These are phyloP conservation scores for Candida buenavistaensis DNA, from an alignment of 1,139 yeast genomes.

Conservation along the genomic window DNA sequence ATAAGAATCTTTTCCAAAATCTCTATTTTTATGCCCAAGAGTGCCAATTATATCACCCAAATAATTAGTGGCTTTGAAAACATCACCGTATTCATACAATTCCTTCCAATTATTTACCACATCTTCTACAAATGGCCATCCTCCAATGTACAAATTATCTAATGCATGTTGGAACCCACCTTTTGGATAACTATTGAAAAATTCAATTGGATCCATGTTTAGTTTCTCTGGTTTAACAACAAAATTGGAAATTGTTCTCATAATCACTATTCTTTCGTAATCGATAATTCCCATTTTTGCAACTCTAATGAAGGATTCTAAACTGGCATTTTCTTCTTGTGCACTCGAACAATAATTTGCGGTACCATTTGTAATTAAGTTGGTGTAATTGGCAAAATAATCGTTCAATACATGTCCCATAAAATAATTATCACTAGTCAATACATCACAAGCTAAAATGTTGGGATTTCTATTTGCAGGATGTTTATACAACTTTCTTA, in stretches of 20 bases:
- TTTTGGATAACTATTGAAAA: constrained; percentile 44
- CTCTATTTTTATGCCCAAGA: constrained; percentile 36
- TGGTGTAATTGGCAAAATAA: constrained; percentile 49
- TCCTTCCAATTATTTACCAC: constrained; percentile 53
- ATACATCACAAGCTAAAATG: constrained; percentile 56
- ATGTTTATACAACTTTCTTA: constrained; percentile 48
- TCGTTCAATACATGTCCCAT: constrained; percentile 53
- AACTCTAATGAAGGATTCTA: constrained; percentile 59
- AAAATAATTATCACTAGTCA: constrained; percentile 64
- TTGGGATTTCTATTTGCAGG: constrained; percentile 53
- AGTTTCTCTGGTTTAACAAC: constrained; percentile 52
- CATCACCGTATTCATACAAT: constrained; percentile 37
- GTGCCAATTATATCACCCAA: constrained; percentile 61
- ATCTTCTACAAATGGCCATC: constrained; percentile 56
- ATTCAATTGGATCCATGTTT: constrained; percentile 48
- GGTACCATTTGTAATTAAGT: constrained; percentile 56
- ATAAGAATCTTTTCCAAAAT: constrained; percentile 26
- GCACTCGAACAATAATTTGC: constrained; percentile 64
- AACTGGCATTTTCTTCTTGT: constrained; percentile 68
- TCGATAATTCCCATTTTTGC: constrained; percentile 56
- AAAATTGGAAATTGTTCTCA: constrained; percentile 67
- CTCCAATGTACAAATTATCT: constrained; percentile 54
- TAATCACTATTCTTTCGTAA: constrained; percentile 55
- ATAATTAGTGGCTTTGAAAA: constrained; percentile 49
- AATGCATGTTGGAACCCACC: constrained; percentile 56